Base-by-base conservation (phyloP, 2,329 filamentous ascomycete species). In the Aureobasidium sp. region DNA sequence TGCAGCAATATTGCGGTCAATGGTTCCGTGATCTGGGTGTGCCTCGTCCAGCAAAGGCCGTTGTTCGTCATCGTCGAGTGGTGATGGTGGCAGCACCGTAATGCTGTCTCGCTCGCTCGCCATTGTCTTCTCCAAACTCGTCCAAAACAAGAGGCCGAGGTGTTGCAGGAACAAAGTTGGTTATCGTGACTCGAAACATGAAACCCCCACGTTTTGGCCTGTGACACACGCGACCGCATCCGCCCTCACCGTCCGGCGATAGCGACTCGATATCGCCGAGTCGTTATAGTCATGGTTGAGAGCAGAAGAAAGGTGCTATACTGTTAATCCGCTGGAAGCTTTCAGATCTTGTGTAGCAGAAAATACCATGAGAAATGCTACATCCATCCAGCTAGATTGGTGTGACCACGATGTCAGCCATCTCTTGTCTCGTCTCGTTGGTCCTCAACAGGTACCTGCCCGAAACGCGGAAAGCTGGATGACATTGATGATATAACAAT, bases 1-100 rank as follows among this genome's bases (percentile, higher is more conserved):
- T 52, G 65, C 65, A 27, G 69, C 71, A 41, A 69, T 69, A 11
- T 61, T 37, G 36, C 39, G 48, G 11, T 59, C 44, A 17, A 65
- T 65, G 14, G 64, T 65, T 25, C 64, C 64, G 61, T 65, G 64
- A 20, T 63, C 63, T 8, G 27, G 52, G 27, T 62, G 62, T 56
- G 45, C 59, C 39, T 14, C 63, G n/a, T 44, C 41, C 29, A 66
- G 62, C 3, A 66, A 52, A 3, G 65, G 65, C 36, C 55, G 48
- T 29, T 65, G 59, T 51, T 66, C 65, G 6, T 65, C 64, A 1
- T 64, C 65, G 5, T 64, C 48, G 4, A 63, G 48, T 6, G 65
- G 65, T 29, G 62, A 62, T 51, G 56, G 64, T 37, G 36, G 56
- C 3, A 55, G 42, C 41, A 62, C 60, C 39, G 36, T 36, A 34